A percentile compares a stretch with the other conserved stretches of the same genome.
Conservation (phyloP, 495 filamentous ascomycete species). For the Tricharina praecox region DNA sequence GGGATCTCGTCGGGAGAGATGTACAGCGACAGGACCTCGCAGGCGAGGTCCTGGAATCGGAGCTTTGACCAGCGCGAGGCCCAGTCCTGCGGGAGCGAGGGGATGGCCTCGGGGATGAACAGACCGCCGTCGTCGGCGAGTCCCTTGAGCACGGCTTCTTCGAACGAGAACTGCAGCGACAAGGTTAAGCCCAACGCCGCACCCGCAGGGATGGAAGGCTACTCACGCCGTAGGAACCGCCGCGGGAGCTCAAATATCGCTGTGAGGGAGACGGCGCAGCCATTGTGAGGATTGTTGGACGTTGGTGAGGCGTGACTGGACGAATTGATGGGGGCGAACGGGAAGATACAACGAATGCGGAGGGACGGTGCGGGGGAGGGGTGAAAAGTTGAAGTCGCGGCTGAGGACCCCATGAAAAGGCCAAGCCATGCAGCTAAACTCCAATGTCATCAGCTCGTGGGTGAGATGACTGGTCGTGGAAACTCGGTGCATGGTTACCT, state of each 20-base stretch:
- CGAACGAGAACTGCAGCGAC: slow-evolving; percentile 59
- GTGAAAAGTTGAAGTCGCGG: too few relatives aligned
- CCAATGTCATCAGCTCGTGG: not conserved
- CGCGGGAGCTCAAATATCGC: slow-evolving; percentile 64
- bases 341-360: not conserved
- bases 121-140: slow-evolving; percentile 78
- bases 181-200: slow-evolving; percentile 11
- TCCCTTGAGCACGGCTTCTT: slow-evolving; percentile 78
- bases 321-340: not conserved
- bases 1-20: slow-evolving; percentile 74
- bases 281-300: slow-evolving; percentile 14
- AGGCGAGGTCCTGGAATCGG: slow-evolving; percentile 62
- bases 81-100: slow-evolving; percentile 46
- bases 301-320: not conserved
- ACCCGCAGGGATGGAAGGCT: not conserved
- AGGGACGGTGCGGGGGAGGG: not conserved
- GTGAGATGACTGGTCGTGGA: not conserved
- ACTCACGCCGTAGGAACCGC: slow-evolving; percentile 58
- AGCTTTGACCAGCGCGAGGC: slow-evolving; percentile 52
- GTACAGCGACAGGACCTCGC: slow-evolving; percentile 58
- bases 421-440: not conserved
- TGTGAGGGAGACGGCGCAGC: slow-evolving; percentile 46
- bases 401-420: not conserved
- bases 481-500: too few relatives aligned
- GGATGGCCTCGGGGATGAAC: slow-evolving; percentile 75